Evolutionary conservation across 2,329 filamentous ascomycete species (phyloP).

Genomic region (Penicillium sp.): DNA sequence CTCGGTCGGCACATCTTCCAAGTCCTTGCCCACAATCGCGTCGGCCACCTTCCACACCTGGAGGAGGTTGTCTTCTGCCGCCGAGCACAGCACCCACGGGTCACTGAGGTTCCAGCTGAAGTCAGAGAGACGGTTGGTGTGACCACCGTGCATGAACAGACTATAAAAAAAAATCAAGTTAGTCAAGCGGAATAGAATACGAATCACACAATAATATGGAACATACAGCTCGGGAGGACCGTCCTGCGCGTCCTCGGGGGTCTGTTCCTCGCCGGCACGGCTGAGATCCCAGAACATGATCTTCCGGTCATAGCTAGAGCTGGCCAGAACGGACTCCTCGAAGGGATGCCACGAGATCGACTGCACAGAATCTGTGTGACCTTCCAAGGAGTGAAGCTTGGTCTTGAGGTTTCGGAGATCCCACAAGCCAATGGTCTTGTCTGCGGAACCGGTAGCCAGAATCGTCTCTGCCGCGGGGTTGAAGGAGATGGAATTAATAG

Average conservation of each 20-base stretch:
- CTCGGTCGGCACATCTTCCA: conserved; percentile 72
- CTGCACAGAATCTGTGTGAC: conserved; percentile 85
- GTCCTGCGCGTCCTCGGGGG: conserved; percentile 91
- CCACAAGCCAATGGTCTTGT: conserved; percentile 95
- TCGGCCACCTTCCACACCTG: conserved; percentile 92
- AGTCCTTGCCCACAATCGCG: conserved; percentile 75
- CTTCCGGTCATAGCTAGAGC: conserved; percentile 86
- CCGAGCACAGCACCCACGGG: conserved; percentile 93
- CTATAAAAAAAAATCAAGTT: conserved; percentile 31
- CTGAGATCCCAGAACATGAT: conserved; percentile 97
- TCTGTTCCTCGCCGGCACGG: conserved; percentile 88
- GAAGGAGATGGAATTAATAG: conserved; percentile 94
- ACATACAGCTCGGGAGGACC: conserved; percentile 90
- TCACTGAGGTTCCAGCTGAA: conserved; percentile 98
- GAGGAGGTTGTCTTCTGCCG: conserved; percentile 93
- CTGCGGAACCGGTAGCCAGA: conserved; percentile 88
- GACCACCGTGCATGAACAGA: conserved; percentile 97
- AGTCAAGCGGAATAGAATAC: not conserved
- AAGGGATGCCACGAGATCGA: conserved; percentile 93
- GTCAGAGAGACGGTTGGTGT: conserved; percentile 94
- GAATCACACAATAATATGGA: conserved; percentile 35
- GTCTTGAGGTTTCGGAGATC: conserved; percentile 88
- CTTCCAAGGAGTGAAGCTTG: conserved; percentile 86
- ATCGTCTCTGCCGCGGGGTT: conserved; percentile 89
- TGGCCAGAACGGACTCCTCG: conserved; percentile 84